Evolutionary conservation across 2,329 filamentous ascomycete species (phyloP).

Genomic region (Aspergillus floridensis): DNA sequence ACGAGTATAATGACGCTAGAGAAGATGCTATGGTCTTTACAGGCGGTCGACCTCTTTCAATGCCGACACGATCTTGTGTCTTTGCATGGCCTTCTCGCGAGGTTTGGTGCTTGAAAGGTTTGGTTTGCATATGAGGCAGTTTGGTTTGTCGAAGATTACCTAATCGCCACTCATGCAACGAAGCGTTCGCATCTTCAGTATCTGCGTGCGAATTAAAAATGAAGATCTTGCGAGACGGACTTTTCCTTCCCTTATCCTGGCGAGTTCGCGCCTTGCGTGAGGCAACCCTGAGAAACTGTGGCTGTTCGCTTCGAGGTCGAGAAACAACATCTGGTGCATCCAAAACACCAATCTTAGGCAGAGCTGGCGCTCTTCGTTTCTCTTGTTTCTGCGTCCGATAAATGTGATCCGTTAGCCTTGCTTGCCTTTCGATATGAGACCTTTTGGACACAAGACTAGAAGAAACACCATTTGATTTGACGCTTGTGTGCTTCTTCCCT

Average conservation of each 20-base stretch:
- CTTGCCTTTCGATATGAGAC: conserved; percentile 32
- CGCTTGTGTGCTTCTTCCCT: conserved; percentile 19
- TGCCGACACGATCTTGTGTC: background rate
- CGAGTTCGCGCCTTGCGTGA: conserved; percentile 51
- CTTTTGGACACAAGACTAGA: conserved; percentile 19
- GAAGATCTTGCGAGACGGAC: conserved; percentile 52
- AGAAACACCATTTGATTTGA: conserved; percentile 3
- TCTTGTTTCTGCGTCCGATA: conserved; percentile 23
- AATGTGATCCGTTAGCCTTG: conserved; percentile 36
- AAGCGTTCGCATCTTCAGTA: conserved; percentile 53
- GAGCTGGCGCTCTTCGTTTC: conserved; percentile 18
- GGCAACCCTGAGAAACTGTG: conserved; percentile 57
- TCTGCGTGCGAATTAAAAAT: conserved; percentile 52
- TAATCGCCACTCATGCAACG: conserved; percentile 51
- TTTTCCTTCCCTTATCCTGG: conserved; percentile 50
- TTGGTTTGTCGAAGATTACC: conserved; percentile 41
- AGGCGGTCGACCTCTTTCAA: background rate
- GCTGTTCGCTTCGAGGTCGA: conserved; percentile 34
- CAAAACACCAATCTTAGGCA: conserved; percentile 48
- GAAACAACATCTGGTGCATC: conserved; percentile 46
- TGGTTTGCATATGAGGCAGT: conserved; percentile 9
- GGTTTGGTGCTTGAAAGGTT: background rate
- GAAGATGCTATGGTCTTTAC: background rate
- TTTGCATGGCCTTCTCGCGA: conserved; percentile 1
- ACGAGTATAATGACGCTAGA: background rate